Percentiles rank a stretch among this genome's conserved stretches.
Conservation (phyloP, 805 yeast genomes). For the Clavispora fructus region DNA sequence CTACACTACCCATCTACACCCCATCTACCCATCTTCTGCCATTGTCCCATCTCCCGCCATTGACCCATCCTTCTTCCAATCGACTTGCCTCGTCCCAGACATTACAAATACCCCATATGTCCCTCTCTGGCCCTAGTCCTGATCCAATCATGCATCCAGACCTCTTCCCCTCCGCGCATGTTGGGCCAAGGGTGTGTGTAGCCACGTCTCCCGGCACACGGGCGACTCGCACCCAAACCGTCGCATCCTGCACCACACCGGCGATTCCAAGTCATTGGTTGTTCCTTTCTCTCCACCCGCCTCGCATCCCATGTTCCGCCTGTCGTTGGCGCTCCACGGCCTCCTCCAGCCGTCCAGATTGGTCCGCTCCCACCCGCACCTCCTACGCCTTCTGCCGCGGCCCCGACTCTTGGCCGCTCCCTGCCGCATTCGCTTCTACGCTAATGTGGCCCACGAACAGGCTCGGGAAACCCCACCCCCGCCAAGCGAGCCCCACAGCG, state of each 20-base stretch:
- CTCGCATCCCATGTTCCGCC: constrained; percentile 1
- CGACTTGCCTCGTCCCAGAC: too few relatives aligned
- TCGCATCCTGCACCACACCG: neutral
- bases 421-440: neutral
- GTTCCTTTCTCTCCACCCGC: neutral
- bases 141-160: neutral
- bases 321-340: neutral
- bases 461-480: neutral
- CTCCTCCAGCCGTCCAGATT: neutral
- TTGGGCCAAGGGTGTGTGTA: too few relatives aligned
- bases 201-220: too few relatives aligned
- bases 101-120: too few relatives aligned
- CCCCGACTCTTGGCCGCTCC: neutral
- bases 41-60: too few relatives aligned
- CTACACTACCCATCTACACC: too few relatives aligned
- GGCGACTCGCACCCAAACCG: too few relatives aligned
- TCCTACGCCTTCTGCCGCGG: neutral
- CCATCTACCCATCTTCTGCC: too few relatives aligned
- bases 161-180: too few relatives aligned
- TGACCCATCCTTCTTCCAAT: too few relatives aligned
- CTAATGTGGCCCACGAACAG: neutral
- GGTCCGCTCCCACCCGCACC: neutral
- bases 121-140: too few relatives aligned
- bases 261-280: neutral
- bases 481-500: neutral